phyloP scores from a whole-genome alignment of 768 basidiomycete species.

The Holtermannia corniformis region DNA sequence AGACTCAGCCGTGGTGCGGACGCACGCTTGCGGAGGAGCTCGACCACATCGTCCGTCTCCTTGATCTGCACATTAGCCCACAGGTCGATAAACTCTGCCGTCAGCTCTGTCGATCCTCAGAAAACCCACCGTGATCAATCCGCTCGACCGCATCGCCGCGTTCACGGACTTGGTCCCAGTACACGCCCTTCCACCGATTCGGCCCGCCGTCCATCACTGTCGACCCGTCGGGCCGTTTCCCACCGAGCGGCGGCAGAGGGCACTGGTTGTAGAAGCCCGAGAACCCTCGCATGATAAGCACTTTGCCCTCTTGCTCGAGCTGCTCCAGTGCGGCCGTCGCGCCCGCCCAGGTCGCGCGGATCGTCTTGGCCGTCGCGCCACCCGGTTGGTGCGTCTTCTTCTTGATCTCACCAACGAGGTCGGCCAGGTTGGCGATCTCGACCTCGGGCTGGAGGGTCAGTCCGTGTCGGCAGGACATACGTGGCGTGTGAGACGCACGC shows the following conservation, averaged over 20 bases:
- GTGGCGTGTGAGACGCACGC: constrained; percentile 46
- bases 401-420: constrained; percentile 75
- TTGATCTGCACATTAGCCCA: constrained; percentile 60
- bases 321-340: constrained; percentile 75
- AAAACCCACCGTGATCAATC: background rate
- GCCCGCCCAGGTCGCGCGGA: constrained; percentile 88
- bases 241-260: constrained; percentile 62
- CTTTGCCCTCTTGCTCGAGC: constrained; percentile 78
- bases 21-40: constrained; percentile 56
- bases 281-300: constrained; percentile 71
- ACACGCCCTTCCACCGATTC: constrained; percentile 28
- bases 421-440: constrained; percentile 72
- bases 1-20: constrained; percentile 49
- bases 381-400: constrained; percentile 73
- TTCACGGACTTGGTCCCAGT: constrained; percentile 16
- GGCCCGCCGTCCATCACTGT: constrained; percentile 44
- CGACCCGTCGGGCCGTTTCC: constrained; percentile 31
- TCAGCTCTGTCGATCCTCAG: background rate
- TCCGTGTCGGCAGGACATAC: background rate
- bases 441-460: constrained; percentile 59
- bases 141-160: constrained; percentile 48
- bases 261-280: constrained; percentile 90
- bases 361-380: constrained; percentile 67
- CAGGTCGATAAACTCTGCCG: background rate
- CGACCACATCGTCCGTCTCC: constrained; percentile 36